These are phyloP conservation scores for Monosporascus sp. DNA, from an alignment of 2,329 filamentous ascomycete species.

Conservation along the genomic window DNA sequence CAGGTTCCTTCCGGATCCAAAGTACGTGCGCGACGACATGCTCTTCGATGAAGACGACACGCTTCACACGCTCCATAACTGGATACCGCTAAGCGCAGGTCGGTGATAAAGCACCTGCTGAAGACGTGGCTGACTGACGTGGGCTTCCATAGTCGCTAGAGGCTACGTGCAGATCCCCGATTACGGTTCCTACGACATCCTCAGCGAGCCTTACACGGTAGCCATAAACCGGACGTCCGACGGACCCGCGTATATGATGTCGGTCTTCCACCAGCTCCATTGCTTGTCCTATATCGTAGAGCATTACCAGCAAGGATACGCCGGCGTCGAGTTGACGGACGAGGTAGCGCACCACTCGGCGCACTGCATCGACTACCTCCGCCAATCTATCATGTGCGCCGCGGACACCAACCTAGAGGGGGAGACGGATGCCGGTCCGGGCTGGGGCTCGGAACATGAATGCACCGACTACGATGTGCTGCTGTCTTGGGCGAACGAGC, in stretches of 20 bases:
- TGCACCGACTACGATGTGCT: conserved; percentile 30
- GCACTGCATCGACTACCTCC: conserved; percentile 35
- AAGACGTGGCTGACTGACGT: not conserved
- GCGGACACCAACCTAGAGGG: conserved; percentile 34
- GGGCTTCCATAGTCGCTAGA: conserved; percentile 16
- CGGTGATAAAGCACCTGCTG: not conserved
- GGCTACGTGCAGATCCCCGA: conserved; percentile 28
- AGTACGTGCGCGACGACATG: conserved; percentile 29
- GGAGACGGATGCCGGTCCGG: conserved; percentile 29
- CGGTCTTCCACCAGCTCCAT: conserved; percentile 35
- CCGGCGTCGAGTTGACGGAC: conserved; percentile 23
- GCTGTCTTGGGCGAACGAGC: conserved; percentile 29
- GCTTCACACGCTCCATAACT: conserved; percentile 28
- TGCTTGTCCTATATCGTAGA: conserved; percentile 31
- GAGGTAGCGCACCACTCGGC: conserved; percentile 30
- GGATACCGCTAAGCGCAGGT: conserved; percentile 30
- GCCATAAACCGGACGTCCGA: conserved; percentile 23
- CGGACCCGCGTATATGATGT: conserved; percentile 32
- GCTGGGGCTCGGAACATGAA: conserved; percentile 30
- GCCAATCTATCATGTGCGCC: conserved; percentile 31
- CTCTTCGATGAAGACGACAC: conserved; percentile 27
- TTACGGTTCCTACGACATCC: conserved; percentile 21
- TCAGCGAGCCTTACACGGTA: conserved; percentile 24
- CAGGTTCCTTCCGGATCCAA: conserved; percentile 25
- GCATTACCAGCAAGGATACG: conserved; percentile 31